phyloP scores from a whole-genome alignment of 345 rosid genomes.

The Lenwebbia sp. region DNA sequence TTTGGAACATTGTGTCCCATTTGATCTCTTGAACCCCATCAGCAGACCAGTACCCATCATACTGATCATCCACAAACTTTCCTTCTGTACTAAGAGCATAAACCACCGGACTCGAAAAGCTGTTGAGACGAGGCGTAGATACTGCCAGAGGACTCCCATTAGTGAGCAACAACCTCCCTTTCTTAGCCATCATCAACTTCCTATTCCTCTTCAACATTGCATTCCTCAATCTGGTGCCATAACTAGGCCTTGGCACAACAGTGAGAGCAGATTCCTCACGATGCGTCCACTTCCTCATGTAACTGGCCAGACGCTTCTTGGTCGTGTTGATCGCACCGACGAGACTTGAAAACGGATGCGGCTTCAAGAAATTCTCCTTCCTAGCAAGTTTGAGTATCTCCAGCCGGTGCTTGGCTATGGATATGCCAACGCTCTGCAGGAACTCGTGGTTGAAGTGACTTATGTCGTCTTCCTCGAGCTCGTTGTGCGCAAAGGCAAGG shows the following conservation, averaged over 20 bases:
- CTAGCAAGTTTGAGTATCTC: conserved; percentile 87
- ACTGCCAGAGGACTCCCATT: conserved; percentile 39
- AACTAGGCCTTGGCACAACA: conserved; percentile 28
- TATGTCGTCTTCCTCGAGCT: conserved; percentile 80
- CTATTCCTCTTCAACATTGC: conserved; percentile 63
- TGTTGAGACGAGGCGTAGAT: conserved; percentile 4
- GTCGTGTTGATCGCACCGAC: conserved; percentile 55
- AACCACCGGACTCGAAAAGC: conserved; percentile 28
- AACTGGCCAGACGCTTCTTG: conserved; percentile 31
- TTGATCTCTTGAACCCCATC: conserved; percentile 50
- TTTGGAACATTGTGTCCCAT: conserved; percentile 95
- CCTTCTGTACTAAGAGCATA: conserved; percentile 35
- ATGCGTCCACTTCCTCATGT: conserved; percentile 34
- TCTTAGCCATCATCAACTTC: conserved; percentile 28
- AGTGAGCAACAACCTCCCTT: conserved; percentile 51
- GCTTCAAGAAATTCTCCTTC: conserved; percentile 16
- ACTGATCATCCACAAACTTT: conserved; percentile 7
- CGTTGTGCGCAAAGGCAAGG: conserved; percentile 64
- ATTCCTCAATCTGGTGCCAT: conserved; percentile 40
- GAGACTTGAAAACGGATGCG: conserved; percentile 36
- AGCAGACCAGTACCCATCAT: conserved; percentile 38
- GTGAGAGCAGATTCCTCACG: conserved; percentile 36
- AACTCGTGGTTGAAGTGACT: conserved; percentile 84
- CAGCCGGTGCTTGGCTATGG: conserved; percentile 89
- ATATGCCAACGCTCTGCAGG: conserved; percentile 94